Conservation (phyloP, 805 yeast species). For the Scheffersomyces spartinae region DNA sequence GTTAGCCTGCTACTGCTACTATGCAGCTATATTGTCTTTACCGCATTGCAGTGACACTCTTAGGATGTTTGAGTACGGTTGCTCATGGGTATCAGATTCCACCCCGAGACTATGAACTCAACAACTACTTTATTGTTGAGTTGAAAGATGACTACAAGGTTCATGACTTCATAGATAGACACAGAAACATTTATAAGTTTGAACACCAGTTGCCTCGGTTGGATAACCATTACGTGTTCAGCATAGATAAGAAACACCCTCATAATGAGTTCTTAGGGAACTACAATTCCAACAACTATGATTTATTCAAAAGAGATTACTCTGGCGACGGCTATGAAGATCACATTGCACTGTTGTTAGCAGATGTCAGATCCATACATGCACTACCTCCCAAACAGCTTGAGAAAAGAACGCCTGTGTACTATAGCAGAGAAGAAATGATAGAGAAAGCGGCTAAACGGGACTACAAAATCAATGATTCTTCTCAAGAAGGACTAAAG, state of each 20-base stretch:
- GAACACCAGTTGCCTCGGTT: slow-evolving; percentile 58
- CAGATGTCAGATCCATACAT: slow-evolving; percentile 38
- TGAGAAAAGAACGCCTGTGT: slow-evolving; percentile 48
- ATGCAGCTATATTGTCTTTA: no score
- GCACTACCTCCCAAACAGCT: slow-evolving; percentile 42
- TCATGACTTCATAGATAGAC: slow-evolving; percentile 20
- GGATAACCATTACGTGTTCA: slow-evolving; percentile 56
- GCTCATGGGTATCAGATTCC: no score
- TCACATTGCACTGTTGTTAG: slow-evolving; percentile 14
- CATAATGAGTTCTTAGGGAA: slow-evolving; percentile 25
- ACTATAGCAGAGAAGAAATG: slow-evolving; percentile 11
- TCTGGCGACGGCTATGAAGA: slow-evolving; percentile 12
- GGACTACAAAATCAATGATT: slow-evolving; percentile 28
- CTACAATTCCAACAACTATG: slow-evolving; percentile 15
- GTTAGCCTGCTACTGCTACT: no score
- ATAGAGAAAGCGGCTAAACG: slow-evolving; percentile 1
- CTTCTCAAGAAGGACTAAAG: slow-evolving; percentile 35
- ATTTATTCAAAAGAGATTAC: slow-evolving; percentile 16
- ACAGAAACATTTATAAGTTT: slow-evolving; percentile 29
- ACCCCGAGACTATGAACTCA: slow-evolving; percentile 33
- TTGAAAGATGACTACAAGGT: slow-evolving; percentile 21
- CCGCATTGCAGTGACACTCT: no score
- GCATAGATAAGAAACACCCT: slow-evolving; percentile 31
- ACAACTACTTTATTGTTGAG: slow-evolving; percentile 57
- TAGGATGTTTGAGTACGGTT: no score